A percentile compares a stretch with the other conserved stretches of the same genome.
Evolutionary conservation across 2,329 filamentous ascomycete genomes (phyloP).

Genomic region (Claviceps purpurea): DNA sequence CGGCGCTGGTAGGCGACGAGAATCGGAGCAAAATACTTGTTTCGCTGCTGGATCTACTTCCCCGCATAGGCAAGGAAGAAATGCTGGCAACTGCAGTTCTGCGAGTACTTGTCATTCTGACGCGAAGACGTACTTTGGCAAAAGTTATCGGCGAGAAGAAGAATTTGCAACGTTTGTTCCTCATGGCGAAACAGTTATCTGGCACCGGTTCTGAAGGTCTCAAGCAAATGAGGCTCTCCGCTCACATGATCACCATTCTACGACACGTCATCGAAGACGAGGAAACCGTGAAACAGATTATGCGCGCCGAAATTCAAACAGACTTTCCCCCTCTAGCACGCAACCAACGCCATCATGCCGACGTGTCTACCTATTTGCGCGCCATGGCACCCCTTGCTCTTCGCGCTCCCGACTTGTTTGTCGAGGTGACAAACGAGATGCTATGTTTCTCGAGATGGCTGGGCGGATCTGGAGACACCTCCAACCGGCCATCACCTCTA

Average conservation of each 20-base stretch:
- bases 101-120: slow-evolving; percentile 76
- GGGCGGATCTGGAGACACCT: slow-evolving; percentile 20
- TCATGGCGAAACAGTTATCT: slow-evolving; percentile 88
- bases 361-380: slow-evolving; percentile 61
- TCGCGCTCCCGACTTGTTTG: slow-evolving; percentile 72
- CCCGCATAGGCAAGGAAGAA: slow-evolving; percentile 77
- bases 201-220: slow-evolving; percentile 66
- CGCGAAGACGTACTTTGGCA: slow-evolving; percentile 63
- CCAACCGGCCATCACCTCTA: slow-evolving; percentile 20
- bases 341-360: slow-evolving; percentile 40
- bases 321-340: slow-evolving; percentile 50
- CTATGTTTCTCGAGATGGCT: slow-evolving; percentile 57
- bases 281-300: slow-evolving; percentile 77
- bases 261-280: slow-evolving; percentile 93
- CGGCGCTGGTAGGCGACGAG: slow-evolving; percentile 39
- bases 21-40: slow-evolving; percentile 62
- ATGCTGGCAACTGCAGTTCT: slow-evolving; percentile 70
- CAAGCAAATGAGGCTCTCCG: slow-evolving; percentile 35
- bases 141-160: slow-evolving; percentile 70
- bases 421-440: slow-evolving; percentile 76
- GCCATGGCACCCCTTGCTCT: slow-evolving; percentile 68
- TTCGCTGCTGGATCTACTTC: slow-evolving; percentile 69
- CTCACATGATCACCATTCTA: slow-evolving; percentile 69
- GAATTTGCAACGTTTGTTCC: slow-evolving; percentile 78
- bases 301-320: slow-evolving; percentile 76